phyloP scores from a whole-genome alignment of 192 early-diverging fungal species.

The Neocallimastix lanati region DNA sequence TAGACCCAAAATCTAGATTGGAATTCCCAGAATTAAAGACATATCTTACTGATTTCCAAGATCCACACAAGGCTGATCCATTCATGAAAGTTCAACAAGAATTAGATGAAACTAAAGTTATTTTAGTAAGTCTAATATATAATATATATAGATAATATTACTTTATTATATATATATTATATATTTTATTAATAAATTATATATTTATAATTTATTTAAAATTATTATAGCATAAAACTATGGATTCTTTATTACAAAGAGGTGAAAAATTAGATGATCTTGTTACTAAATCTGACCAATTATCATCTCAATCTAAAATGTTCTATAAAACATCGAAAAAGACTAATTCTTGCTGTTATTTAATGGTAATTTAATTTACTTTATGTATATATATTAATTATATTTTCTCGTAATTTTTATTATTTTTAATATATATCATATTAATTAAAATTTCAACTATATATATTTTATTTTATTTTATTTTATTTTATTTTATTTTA shows the following conservation, averaged over 20 bases:
- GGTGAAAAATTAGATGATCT: constrained; percentile 78
- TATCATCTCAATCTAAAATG: constrained; percentile 80
- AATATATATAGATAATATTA: not conserved
- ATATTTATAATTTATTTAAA: not conserved
- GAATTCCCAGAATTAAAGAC: constrained; percentile 51
- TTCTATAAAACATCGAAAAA: constrained; percentile 95
- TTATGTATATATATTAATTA: too few relatives aligned
- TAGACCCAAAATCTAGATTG: constrained; percentile 15
- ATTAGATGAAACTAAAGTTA: constrained; percentile 89
- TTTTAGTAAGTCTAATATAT: constrained; percentile 38
- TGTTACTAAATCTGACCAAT: constrained; percentile 58
- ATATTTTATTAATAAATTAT: not conserved
- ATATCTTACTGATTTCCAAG: constrained; percentile 67
- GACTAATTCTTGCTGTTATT: constrained; percentile 48
- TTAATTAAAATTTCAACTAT: too few relatives aligned
- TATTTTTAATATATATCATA: too few relatives aligned
- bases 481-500: too few relatives aligned
- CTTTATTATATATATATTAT: not conserved
- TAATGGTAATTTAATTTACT: not conserved
- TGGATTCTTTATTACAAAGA: constrained; percentile 71
- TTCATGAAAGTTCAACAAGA: constrained; percentile 88
- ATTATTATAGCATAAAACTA: constrained; percentile 61
- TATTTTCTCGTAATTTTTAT: too few relatives aligned
- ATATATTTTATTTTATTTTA: too few relatives aligned
- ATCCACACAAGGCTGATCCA: constrained; percentile 77